Percentiles rank a stretch among this genome's conserved stretches.
Evolutionary conservation across 805 yeast species (phyloP).

Genomic region (Saccharomyces paradoxus): DNA sequence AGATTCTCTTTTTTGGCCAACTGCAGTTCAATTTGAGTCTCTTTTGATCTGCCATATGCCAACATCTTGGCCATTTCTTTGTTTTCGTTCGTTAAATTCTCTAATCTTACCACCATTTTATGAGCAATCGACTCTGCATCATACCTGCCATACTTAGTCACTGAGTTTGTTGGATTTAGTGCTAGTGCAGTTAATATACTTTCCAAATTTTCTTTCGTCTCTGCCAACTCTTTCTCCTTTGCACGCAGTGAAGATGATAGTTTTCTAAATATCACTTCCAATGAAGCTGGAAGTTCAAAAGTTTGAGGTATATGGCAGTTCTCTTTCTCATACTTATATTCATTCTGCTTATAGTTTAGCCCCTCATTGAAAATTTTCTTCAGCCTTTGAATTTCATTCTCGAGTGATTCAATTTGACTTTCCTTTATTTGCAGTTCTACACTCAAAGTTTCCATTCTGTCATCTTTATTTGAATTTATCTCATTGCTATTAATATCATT

Average conservation of each 20-base stretch:
- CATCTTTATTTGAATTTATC: constrained; percentile 6
- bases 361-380: constrained; percentile 30
- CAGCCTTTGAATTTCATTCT: constrained; percentile 36
- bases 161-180: constrained; percentile 39
- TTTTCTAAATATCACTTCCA: constrained; percentile 41
- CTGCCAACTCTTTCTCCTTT: constrained; percentile 45
- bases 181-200: constrained; percentile 50
- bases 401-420: constrained; percentile 39
- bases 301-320: constrained; percentile 8
- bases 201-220: constrained; percentile 57
- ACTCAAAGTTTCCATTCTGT: constrained; percentile 34
- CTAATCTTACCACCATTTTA: constrained; percentile 55
- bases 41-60: constrained; percentile 69
- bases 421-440: constrained; percentile 51
- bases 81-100: constrained; percentile 58
- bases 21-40: constrained; percentile 60
- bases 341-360: constrained; percentile 32
- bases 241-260: constrained; percentile 41
- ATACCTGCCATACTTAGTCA: constrained; percentile 50
- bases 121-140: constrained; percentile 73
- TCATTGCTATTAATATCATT: not conserved
- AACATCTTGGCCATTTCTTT: constrained; percentile 60
- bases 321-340: constrained; percentile 17
- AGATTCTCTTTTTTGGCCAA: constrained; percentile 44
- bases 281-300: constrained; percentile 35